phyloP scores from a whole-genome alignment of 2,329 filamentous ascomycete genomes.

The Colletotrichum endophyticum region DNA sequence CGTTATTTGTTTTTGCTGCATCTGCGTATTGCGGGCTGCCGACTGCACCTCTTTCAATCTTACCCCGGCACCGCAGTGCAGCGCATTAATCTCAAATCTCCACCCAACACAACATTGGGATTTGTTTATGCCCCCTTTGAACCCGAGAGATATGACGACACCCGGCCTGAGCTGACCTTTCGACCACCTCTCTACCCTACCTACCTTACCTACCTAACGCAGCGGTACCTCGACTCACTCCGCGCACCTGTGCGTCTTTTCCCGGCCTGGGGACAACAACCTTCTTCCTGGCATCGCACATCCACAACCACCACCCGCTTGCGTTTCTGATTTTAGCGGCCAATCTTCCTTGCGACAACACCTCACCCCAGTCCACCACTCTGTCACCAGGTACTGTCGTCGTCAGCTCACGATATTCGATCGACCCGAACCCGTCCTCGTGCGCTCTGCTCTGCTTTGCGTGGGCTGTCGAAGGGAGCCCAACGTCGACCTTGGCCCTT shows the following conservation, averaged over 20 bases:
- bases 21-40: not conserved
- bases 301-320: not conserved
- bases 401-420: not conserved
- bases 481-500: constrained; percentile 4
- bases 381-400: not conserved
- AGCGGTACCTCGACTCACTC: not conserved
- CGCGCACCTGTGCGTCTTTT: not conserved
- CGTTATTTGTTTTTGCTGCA: not conserved
- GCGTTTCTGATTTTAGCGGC: not conserved
- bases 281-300: constrained; percentile 1
- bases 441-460: not conserved
- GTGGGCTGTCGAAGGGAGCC: constrained; percentile 18
- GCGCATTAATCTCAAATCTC: constrained; percentile 8
- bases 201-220: not conserved
- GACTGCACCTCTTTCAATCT: not conserved
- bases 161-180: constrained; percentile 14
- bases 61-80: not conserved
- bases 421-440: not conserved
- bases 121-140: constrained; percentile 8
- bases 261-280: not conserved
- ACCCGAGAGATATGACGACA: constrained; percentile 19
- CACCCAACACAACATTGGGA: not conserved
- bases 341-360: not conserved
- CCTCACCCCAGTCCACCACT: not conserved
- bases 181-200: not conserved